Percentiles rank a stretch among this genome's conserved stretches.
Evolutionary conservation across 495 filamentous ascomycete genomes (phyloP).

Genomic region (Massariosphaeria phaeospora): DNA sequence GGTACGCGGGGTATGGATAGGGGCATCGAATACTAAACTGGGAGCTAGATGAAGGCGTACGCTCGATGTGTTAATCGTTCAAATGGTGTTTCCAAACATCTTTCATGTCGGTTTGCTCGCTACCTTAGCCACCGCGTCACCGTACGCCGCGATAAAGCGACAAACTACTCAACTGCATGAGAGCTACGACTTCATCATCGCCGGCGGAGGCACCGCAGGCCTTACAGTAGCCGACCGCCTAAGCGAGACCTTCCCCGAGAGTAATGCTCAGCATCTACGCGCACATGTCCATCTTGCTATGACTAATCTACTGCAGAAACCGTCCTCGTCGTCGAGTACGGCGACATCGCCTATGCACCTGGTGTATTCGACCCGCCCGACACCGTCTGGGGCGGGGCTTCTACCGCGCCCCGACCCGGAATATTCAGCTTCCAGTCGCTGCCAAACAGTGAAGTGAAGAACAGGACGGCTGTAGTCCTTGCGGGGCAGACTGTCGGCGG

Average conservation of each 20-base stretch:
- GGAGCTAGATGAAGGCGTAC: no score
- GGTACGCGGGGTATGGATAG: no score
- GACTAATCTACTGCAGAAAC: slow-evolving; percentile 3
- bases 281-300: not conserved
- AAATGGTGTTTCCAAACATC: no score
- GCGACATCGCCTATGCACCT: not conserved
- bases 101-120: no score
- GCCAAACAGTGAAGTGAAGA: slow-evolving; percentile 1
- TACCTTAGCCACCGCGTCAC: no score
- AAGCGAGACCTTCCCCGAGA: not conserved
- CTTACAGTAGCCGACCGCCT: slow-evolving; percentile 29
- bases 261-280: not conserved
- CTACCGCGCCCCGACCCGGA: not conserved
- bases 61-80: no score
- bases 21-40: no score
- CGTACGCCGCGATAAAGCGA: no score
- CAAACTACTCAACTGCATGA: not conserved
- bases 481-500: slow-evolving; percentile 34
- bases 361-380: not conserved
- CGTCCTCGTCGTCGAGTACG: slow-evolving; percentile 26
- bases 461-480: not conserved
- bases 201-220: slow-evolving; percentile 31
- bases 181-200: slow-evolving; percentile 24
- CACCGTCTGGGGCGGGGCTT: not conserved
- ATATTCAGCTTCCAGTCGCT: not conserved